phyloP scores from a whole-genome alignment of 139 green algal species.

The Volvox africanus region DNA sequence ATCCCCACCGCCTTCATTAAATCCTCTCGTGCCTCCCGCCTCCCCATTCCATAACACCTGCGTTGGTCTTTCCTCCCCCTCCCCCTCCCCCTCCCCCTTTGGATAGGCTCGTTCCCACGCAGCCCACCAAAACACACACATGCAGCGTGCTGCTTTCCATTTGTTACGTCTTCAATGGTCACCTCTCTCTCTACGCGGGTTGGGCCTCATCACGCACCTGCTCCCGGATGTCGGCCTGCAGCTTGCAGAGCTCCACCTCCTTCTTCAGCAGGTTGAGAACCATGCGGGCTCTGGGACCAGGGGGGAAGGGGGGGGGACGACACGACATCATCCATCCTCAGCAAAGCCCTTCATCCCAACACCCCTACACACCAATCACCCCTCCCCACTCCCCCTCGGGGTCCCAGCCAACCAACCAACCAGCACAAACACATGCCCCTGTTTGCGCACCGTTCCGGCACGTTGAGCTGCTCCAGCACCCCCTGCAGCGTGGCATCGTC shows the following conservation, averaged over 20 bases:
- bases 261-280: slow-evolving; percentile 96
- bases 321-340: not conserved
- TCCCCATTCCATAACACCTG: too few relatives aligned
- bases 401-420: not conserved
- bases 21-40: too few relatives aligned
- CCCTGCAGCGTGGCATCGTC: slow-evolving; percentile 87
- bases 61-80: too few relatives aligned
- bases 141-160: not conserved
- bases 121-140: not conserved
- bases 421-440: not conserved
- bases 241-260: slow-evolving; percentile 96
- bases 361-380: not conserved
- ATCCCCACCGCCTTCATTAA: too few relatives aligned
- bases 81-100: too few relatives aligned
- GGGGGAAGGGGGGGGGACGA: not conserved
- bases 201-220: too few relatives aligned
- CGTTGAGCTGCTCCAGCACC: slow-evolving; percentile 86
- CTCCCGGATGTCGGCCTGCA: slow-evolving; percentile 91
- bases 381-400: not conserved
- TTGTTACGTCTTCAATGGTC: too few relatives aligned
- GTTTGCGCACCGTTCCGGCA: slow-evolving; percentile 75
- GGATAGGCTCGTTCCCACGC: too few relatives aligned
- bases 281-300: slow-evolving; percentile 42
- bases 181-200: too few relatives aligned
- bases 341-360: not conserved